A percentile compares a stretch with the other conserved stretches of the same genome.
Conservation (phyloP, 2,329 filamentous ascomycete genomes). For the Fusarium robinianum region DNA sequence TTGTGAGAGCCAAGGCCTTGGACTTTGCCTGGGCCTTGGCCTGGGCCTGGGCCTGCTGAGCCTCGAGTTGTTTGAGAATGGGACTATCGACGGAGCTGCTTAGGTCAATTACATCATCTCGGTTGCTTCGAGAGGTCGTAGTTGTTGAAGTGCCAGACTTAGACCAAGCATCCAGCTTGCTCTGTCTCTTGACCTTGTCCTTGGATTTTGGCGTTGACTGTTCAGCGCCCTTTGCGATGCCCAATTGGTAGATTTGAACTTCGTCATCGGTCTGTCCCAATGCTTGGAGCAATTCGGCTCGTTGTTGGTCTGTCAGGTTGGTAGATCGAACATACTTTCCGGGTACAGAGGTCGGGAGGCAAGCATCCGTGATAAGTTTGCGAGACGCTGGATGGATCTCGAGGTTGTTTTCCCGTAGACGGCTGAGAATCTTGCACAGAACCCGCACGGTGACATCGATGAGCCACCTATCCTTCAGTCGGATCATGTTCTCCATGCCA, state of each 20-base stretch:
- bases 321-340: conserved; percentile 68
- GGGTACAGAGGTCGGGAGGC: conserved; percentile 59
- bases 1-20: conserved; percentile 38
- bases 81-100: conserved; percentile 54
- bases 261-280: conserved; percentile 63
- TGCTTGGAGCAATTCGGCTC: conserved; percentile 75
- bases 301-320: conserved; percentile 80
- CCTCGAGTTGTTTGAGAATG: conserved; percentile 52
- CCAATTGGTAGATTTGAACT: conserved; percentile 53
- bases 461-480: conserved; percentile 85
- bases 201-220: conserved; percentile 29
- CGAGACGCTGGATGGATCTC: conserved; percentile 66
- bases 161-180: conserved; percentile 65
- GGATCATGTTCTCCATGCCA: conserved; percentile 84
- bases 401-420: conserved; percentile 77
- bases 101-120: conserved; percentile 53
- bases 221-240: conserved; percentile 37
- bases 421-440: conserved; percentile 79
- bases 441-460: conserved; percentile 81
- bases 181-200: conserved; percentile 58
- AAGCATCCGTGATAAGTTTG: conserved; percentile 67
- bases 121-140: conserved; percentile 44
- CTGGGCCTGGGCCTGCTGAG: conserved; percentile 42
- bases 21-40: conserved; percentile 33
- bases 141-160: conserved; percentile 49